Conservation (phyloP, 352 stramenopile genomes). For the Phytophthora foliorum region DNA sequence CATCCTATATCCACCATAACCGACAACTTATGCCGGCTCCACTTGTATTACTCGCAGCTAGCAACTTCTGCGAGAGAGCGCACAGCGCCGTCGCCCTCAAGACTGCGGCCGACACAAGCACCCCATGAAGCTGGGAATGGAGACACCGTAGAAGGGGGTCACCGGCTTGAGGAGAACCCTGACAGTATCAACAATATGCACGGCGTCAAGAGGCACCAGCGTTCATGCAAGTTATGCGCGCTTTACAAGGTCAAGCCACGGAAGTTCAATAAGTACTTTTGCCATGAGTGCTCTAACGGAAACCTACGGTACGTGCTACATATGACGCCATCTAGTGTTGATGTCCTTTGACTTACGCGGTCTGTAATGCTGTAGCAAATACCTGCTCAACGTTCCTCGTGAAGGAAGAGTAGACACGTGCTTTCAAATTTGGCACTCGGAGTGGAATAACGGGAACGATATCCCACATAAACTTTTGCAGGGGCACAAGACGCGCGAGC, state of each 20-base stretch:
- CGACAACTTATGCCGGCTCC: no score
- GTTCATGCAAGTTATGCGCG: background rate
- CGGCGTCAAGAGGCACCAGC: background rate
- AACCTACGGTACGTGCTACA: background rate
- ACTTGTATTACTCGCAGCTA: no score
- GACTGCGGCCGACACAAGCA: no score
- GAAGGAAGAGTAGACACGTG: background rate
- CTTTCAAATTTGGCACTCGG: no score
- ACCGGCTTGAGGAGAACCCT: background rate
- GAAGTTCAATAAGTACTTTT: background rate
- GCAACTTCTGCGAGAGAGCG: background rate
- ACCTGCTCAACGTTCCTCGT: background rate
- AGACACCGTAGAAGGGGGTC: no score
- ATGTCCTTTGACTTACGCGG: background rate
- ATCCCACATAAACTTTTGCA: background rate
- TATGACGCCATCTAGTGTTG: background rate
- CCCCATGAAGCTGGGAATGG: no score
- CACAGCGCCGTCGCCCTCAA: no score
- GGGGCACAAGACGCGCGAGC: background rate
- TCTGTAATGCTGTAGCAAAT: background rate
- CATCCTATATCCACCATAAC: no score
- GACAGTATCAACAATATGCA: background rate
- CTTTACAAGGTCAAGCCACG: background rate
- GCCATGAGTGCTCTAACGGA: background rate
- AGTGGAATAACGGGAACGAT: conserved; percentile 6